A percentile compares a stretch with the other conserved stretches of the same genome.
Conservation (phyloP, 139 green algal species). For the Chlorella sp. region DNA sequence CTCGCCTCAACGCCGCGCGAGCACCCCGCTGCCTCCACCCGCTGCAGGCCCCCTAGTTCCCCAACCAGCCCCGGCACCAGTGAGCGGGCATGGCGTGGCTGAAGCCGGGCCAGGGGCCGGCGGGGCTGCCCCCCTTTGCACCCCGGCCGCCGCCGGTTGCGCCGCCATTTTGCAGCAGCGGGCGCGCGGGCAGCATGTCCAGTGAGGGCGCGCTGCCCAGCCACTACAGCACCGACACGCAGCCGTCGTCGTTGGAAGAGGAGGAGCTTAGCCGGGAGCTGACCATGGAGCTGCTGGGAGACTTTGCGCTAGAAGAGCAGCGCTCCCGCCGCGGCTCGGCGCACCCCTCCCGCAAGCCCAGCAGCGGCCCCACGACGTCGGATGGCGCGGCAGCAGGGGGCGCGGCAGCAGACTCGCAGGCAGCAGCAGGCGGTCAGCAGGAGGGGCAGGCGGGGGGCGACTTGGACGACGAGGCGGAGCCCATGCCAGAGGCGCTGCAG, state of each 20-base stretch:
- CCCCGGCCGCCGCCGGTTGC: too few relatives aligned
- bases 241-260: conserved; percentile 3
- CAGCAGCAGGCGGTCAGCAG: not conserved
- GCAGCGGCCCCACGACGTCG: too few relatives aligned
- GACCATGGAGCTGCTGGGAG: not conserved
- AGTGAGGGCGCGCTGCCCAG: not conserved
- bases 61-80: too few relatives aligned
- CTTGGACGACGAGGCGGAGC: not conserved
- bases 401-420: not conserved
- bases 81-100: too few relatives aligned
- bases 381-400: not conserved
- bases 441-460: not conserved
- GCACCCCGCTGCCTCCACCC: too few relatives aligned
- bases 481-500: not conserved
- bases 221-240: too few relatives aligned
- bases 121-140: too few relatives aligned
- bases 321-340: too few relatives aligned
- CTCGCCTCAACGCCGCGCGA: too few relatives aligned
- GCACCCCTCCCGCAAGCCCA: too few relatives aligned
- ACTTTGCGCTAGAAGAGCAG: not conserved
- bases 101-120: too few relatives aligned
- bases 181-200: not conserved
- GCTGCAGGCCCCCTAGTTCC: too few relatives aligned
- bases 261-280: conserved; percentile 9
- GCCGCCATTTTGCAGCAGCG: not conserved